Base-by-base conservation (phyloP, 805 yeast genomes). In the Wickerhamiella musiphila region DNA sequence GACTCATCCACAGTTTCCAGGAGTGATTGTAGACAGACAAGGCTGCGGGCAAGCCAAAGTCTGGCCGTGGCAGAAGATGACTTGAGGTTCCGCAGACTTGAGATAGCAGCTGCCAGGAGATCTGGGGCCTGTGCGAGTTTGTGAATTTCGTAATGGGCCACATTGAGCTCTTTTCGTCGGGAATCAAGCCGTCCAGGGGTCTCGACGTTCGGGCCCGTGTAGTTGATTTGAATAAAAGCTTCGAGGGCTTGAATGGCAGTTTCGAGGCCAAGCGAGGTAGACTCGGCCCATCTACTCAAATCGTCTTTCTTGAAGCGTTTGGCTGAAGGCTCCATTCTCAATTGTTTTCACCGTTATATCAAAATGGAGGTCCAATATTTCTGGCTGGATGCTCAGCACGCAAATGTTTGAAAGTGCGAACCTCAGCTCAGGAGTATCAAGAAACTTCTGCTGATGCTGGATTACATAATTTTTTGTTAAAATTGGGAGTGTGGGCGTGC, bases 121-220 rank as follows among this genome's bases (percentile, higher is more conserved):
- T 58, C 56, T 24, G 76, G 69, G 24, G 64, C 56, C 4, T 62
- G 68, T 29, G 64, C 54, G 10, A 78, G 64, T 33, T 66, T 70
- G 45, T 81, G 79, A 0, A 83, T 75, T 3, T 65, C 59, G 47
- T 77, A 81, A 7, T 94, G 93, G 42, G 70, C 72, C 2, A 70
- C 51, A 8, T 60, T 49, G 26, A 78, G 56, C 1, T 61, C 47
- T 20, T 47, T 51, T 10, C 68, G 44, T 22, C 66, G 54, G 3
- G 32, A 21, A 4, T 23, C 14, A 6, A 32, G 19, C 26, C 35
- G 31, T 28, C 21, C 31, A 16, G 28, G 25, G 15, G 31, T 9
- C 6, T 27, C 26, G 15, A 27, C 12, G 6, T 66, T 63, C 4
- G 94, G 94, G 6, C 95, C 95, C 0, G 93, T 79, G 52, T 65